Evolutionary conservation across 2,329 filamentous ascomycete genomes (phyloP).

Genomic region (Ophiocordyceps camponoti-saundersi): DNA sequence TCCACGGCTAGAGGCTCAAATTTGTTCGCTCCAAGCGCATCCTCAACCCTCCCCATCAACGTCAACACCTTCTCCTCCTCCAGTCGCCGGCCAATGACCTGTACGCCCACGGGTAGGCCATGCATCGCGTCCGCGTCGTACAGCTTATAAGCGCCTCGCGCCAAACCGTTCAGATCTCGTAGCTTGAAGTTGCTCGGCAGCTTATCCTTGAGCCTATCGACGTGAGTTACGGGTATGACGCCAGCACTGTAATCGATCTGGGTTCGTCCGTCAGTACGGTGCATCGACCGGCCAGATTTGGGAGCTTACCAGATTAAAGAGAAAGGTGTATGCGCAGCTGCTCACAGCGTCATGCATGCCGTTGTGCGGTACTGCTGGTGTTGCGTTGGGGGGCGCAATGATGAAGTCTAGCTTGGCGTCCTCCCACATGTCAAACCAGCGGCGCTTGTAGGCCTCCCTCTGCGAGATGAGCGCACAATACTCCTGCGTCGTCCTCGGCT

Average conservation of each 20-base stretch:
- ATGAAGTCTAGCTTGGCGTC: constrained; percentile 57
- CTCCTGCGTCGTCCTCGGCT: constrained; percentile 55
- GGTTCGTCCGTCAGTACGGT: background rate
- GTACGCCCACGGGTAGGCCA: constrained; percentile 72
- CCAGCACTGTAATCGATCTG: constrained; percentile 75
- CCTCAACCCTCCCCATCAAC: constrained; percentile 64
- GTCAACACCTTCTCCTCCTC: constrained; percentile 80
- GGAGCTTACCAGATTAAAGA: constrained; percentile 64
- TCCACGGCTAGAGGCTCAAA: constrained; percentile 34
- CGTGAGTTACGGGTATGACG: constrained; percentile 70
- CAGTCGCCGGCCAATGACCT: constrained; percentile 62
- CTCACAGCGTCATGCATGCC: constrained; percentile 76
- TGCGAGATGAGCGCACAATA: constrained; percentile 68
- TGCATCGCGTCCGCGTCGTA: constrained; percentile 76
- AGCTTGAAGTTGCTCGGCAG: constrained; percentile 44
- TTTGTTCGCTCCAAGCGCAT: constrained; percentile 44
- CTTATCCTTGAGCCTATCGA: constrained; percentile 52
- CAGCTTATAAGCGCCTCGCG: constrained; percentile 66
- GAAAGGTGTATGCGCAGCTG: constrained; percentile 81
- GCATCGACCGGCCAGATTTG: too few relatives aligned
- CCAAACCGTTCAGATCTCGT: constrained; percentile 58
- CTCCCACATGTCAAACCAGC: constrained; percentile 80
- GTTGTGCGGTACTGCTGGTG: constrained; percentile 71
- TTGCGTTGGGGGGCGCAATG: constrained; percentile 74
- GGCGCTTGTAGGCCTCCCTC: constrained; percentile 60